Evolutionary conservation across 306 rosid species (phyloP), one percentile per base, ranked within the genome.

Genomic region (Canavalia ensiformis): DNA sequence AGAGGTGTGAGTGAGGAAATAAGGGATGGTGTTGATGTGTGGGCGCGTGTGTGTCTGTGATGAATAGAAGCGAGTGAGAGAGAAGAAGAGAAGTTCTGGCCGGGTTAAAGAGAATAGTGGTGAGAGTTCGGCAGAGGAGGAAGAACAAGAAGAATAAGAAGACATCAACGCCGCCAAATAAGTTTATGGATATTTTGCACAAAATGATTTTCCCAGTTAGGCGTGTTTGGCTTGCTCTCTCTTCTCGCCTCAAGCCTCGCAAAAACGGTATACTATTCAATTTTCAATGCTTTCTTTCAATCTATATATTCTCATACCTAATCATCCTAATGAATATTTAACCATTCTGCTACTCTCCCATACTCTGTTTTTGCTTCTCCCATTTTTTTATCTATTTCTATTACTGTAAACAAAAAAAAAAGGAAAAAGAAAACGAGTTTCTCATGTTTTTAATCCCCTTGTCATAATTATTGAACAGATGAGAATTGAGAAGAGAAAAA

Each of bases 201-300:
- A 88, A 84, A 74, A 88, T 94, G 88, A 35, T 91, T 51, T 91
- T 91, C 65, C 98, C 98, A 0, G 92, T 92, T 18, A 88, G 90
- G 67, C 96, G 98, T 49, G 87, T 92, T 31, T 92, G 89, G 85
- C 86, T 89, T 37, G 79, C 97, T 57, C 83, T 94, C 86, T 90
- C 93, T 67, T 6, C 87, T 73, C 94, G 93, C 35, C 82, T 94
- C 76, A 92, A 87, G 78, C 34, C 83, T 80, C 91, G 83, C 78
- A 87, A 86, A 75, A 86, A 77, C 44, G 97, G 97, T 94, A 2
- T 50, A 0, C 25, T 47, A 8, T 8, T 7, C 25, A 13, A 4
- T 45, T 45, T 8, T 45, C 7, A 1, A 45, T 45, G 7, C 7
- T 63, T 58, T 63, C 34, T 5, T 4, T 1, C 34, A 9, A 6